These are phyloP conservation scores for Pseudogymnoascus sp. DNA, from an alignment of 2,329 filamentous ascomycete species.

Conservation along the genomic window DNA sequence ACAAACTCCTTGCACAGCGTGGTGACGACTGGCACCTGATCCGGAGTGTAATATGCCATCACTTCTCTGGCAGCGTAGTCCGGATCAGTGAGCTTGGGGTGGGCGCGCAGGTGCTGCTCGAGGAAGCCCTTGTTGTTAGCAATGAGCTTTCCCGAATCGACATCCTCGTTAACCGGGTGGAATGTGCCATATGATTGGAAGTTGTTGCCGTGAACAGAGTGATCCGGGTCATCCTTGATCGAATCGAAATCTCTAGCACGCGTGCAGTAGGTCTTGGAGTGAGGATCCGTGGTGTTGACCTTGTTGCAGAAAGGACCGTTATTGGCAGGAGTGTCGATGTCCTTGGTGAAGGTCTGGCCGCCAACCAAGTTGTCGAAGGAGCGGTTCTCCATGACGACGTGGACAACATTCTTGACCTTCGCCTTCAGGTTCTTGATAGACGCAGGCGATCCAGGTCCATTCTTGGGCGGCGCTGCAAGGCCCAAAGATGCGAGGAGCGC, in stretches of 20 bases:
- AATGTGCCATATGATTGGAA: conserved; percentile 31
- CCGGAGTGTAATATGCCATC: conserved; percentile 37
- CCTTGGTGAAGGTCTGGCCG: conserved; percentile 31
- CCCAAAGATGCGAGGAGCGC: neutral
- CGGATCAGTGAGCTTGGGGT: conserved; percentile 28
- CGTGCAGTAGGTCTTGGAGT: neutral
- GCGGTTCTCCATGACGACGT: conserved; percentile 38
- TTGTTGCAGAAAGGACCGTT: conserved; percentile 36
- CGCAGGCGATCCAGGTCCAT: conserved; percentile 24
- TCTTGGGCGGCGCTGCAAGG: neutral
- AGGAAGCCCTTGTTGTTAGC: conserved; percentile 35
- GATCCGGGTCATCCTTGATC: conserved; percentile 33
- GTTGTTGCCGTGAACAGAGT: conserved; percentile 32
- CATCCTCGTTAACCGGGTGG: conserved; percentile 28
- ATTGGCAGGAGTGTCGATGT: conserved; percentile 32
- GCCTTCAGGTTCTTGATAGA: conserved; percentile 29
- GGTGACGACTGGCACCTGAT: conserved; percentile 35
- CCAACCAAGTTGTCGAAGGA: conserved; percentile 35
- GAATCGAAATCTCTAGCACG: conserved; percentile 10
- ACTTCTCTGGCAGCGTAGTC: conserved; percentile 33
- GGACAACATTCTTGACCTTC: conserved; percentile 42
- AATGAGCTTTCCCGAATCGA: conserved; percentile 16
- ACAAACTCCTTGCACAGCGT: conserved; percentile 37
- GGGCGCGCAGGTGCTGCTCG: conserved; percentile 34
- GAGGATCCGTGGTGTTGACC: conserved; percentile 18